Evolutionary conservation across 1,284 basidiomycete genomes (phyloP).

Genomic region (Puccinia sorghi): DNA sequence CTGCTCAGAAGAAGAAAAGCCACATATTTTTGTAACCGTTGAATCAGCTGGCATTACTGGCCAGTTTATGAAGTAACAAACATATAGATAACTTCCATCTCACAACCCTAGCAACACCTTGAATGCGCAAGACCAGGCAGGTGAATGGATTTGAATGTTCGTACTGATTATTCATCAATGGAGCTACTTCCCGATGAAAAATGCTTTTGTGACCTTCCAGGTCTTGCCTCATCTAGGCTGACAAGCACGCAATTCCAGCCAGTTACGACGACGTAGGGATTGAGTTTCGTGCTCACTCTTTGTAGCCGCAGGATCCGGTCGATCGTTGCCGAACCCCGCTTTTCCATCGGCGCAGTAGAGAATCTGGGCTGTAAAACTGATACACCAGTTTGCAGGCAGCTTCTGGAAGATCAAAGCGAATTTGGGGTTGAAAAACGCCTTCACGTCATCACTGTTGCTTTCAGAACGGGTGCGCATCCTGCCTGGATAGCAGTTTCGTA

Average conservation of each 20-base stretch:
- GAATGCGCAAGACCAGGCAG: no score
- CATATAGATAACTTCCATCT: no score
- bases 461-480: background rate
- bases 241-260: background rate
- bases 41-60: no score
- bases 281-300: slow-evolving; percentile 3
- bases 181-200: no score
- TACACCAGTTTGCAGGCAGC: background rate
- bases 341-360: background rate
- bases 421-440: background rate
- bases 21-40: no score
- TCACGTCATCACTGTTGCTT: background rate
- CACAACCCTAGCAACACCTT: no score
- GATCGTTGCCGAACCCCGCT: background rate
- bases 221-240: background rate
- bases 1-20: no score
- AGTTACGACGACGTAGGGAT: background rate
- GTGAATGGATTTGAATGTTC: no score
- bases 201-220: no score
- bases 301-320: background rate
- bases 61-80: no score
- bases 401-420: background rate
- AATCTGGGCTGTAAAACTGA: background rate
- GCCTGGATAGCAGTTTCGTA: background rate
- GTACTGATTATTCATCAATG: no score